A percentile compares a stretch with the other conserved stretches of the same genome.
These are phyloP conservation scores for Sclerotinia spermophila DNA, from an alignment of 2,329 filamentous ascomycete species.

Conservation along the genomic window DNA sequence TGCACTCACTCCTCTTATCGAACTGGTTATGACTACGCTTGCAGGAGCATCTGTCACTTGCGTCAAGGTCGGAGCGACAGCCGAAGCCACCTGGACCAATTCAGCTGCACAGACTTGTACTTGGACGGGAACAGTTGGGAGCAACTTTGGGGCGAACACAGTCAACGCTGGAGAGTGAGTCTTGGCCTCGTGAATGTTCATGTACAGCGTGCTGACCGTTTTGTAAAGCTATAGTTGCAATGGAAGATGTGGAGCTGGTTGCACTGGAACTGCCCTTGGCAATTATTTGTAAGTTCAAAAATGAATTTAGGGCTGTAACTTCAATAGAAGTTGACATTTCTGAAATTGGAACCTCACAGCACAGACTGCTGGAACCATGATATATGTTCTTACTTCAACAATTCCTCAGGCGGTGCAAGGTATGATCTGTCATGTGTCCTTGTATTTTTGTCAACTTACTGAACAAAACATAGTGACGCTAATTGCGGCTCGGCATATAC, in stretches of 20 bases:
- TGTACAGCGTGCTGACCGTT: background rate
- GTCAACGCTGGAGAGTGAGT: constrained; percentile 44
- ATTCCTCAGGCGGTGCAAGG: constrained; percentile 46
- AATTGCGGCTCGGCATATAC: constrained; percentile 47
- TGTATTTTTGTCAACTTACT: background rate
- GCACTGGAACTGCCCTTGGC: constrained; percentile 43
- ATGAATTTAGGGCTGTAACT: background rate
- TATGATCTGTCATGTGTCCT: constrained; percentile 25
- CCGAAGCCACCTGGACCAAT: constrained; percentile 47
- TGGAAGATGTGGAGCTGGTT: constrained; percentile 47
- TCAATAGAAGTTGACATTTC: background rate
- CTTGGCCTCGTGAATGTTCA: background rate
- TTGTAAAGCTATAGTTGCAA: constrained; percentile 46
- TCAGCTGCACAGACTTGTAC: constrained; percentile 42
- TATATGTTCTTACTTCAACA: constrained; percentile 50
- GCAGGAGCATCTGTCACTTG: constrained; percentile 39
- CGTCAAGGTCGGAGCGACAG: constrained; percentile 40
- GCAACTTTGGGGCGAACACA: constrained; percentile 46
- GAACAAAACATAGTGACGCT: constrained; percentile 39
- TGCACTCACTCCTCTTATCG: background rate
- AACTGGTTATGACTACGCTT: background rate
- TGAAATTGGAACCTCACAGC: constrained; percentile 8
- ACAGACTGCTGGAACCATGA: constrained; percentile 51
- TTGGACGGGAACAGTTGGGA: constrained; percentile 45
- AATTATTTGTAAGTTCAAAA: constrained; percentile 41